Percentiles rank a stretch among this genome's conserved stretches.
Conservation (phyloP, 164 flowering plant genomes). For the Magnolia kwangsiensis region DNA sequence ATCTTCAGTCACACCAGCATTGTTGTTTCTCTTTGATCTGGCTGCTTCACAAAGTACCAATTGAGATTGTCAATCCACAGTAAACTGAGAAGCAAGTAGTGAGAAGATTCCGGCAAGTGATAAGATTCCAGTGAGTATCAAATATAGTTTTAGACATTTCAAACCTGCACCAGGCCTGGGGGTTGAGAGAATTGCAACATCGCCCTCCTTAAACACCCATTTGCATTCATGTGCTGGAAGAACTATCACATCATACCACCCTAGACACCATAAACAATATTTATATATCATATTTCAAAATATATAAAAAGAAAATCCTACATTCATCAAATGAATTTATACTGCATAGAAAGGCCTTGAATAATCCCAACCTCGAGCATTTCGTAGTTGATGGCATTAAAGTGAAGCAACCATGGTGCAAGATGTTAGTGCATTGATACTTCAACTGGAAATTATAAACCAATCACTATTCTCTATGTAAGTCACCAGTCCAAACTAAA, state of each 20-base stretch:
- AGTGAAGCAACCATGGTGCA: background rate
- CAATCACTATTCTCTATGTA: background rate
- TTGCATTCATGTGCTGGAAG: constrained; percentile 67
- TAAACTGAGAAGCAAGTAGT: background rate
- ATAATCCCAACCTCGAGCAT: background rate
- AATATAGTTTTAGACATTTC: constrained; percentile 1
- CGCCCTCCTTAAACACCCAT: constrained; percentile 96
- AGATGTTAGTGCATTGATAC: background rate
- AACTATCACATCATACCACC: constrained; percentile 91
- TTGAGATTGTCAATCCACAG: background rate
- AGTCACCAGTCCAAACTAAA: background rate
- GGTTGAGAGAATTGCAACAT: constrained; percentile 84
- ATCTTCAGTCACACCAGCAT: constrained; percentile 36
- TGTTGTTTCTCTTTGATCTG: constrained; percentile 44
- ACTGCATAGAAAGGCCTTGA: background rate
- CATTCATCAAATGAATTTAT: too few species aligned
- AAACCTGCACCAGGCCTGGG: constrained; percentile 87
- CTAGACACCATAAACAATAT: constrained; percentile 24
- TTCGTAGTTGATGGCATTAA: too few species aligned
- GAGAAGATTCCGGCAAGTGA: background rate
- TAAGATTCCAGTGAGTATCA: background rate
- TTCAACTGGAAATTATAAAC: background rate
- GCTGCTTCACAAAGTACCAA: constrained; percentile 33
- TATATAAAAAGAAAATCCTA: background rate
- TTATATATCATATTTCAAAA: background rate